Evolutionary conservation across 306 rosid species (phyloP).

Genomic region (Quercus robur): DNA sequence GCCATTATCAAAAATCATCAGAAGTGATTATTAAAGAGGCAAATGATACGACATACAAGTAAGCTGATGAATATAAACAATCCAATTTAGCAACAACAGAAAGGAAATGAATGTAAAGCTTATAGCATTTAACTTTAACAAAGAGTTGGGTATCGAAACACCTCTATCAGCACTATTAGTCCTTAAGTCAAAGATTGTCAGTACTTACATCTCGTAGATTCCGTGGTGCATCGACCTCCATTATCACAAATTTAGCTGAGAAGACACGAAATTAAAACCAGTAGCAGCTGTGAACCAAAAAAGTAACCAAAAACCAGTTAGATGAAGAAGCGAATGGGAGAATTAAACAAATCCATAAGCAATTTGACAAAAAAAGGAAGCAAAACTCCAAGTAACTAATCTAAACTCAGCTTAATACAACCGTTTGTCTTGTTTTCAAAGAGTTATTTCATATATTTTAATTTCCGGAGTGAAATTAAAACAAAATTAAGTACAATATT

Average conservation of each 20-base stretch:
- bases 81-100: neutral
- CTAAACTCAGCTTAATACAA: neutral
- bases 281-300: conserved; percentile 1
- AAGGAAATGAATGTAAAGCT: neutral
- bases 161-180: neutral
- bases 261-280: neutral
- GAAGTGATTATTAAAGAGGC: conserved; percentile 10
- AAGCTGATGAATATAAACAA: neutral
- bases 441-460: no score
- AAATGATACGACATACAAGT: neutral
- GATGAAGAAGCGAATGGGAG: neutral
- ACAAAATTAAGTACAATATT: neutral
- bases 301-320: neutral
- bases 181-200: neutral
- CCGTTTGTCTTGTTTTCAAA: neutral
- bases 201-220: conserved; percentile 51
- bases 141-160: neutral
- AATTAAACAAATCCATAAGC: neutral
- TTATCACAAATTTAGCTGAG: neutral
- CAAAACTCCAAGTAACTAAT: neutral
- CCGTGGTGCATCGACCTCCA: conserved; percentile 32
- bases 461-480: no score
- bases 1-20: neutral
- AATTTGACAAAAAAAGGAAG: neutral
- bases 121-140: neutral